A percentile compares a stretch with the other conserved stretches of the same genome.
These are phyloP conservation scores for Cupressus sempervirens DNA, from an alignment of 75 land plant genomes.

Conservation along the genomic window DNA sequence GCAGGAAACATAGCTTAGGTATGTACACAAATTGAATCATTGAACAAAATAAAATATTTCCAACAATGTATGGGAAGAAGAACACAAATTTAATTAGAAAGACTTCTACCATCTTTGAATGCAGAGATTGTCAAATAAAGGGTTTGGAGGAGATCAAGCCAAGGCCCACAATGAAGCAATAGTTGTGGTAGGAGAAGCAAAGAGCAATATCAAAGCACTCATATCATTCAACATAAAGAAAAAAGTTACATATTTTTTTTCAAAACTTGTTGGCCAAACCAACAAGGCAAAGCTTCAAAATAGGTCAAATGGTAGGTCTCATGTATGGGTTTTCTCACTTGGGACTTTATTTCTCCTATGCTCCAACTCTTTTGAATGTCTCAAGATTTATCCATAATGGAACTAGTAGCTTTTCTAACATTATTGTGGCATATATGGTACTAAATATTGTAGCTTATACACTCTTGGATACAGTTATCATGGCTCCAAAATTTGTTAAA, in stretches of 20 bases:
- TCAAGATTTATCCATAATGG: neutral
- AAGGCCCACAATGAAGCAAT: conserved; percentile 53
- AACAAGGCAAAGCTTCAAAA: neutral
- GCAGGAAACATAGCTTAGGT: conserved; percentile 16
- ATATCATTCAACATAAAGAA: neutral
- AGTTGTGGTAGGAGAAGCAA: conserved; percentile 24
- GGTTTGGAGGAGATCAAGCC: conserved; percentile 6
- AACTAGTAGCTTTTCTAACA: neutral
- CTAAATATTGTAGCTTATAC: neutral
- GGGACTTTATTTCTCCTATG: neutral
- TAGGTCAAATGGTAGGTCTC: neutral
- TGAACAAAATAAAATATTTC: neutral
- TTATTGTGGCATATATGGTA: neutral
- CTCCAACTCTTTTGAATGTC: neutral
- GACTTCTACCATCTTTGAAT: neutral
- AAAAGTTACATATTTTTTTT: neutral
- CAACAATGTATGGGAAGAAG: too few species aligned
- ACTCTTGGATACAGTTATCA: neutral
- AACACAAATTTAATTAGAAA: neutral
- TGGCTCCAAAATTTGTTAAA: neutral
- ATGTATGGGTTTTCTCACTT: neutral
- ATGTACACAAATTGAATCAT: too few species aligned
- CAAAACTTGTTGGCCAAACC: neutral
- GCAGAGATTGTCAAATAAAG: neutral
- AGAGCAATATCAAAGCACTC: conserved; percentile 45